phyloP scores from a whole-genome alignment of 176 grass and related monocot species.

The Poa annua region DNA sequence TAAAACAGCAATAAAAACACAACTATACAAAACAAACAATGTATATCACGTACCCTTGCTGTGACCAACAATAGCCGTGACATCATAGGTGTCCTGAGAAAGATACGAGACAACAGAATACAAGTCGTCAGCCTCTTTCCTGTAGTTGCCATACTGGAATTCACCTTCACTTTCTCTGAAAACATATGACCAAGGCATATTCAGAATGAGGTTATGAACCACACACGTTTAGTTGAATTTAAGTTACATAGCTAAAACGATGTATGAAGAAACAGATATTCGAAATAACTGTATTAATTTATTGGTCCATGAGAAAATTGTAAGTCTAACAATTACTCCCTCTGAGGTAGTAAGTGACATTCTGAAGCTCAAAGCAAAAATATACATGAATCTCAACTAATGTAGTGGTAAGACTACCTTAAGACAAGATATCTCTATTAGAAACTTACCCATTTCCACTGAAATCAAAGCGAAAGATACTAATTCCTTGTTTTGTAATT shows the following conservation, averaged over 20 bases:
- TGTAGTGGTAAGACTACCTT: not conserved
- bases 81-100: conserved; percentile 61
- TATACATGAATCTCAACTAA: not conserved
- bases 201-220: conserved; percentile 18
- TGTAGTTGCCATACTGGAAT: conserved; percentile 75
- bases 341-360: not conserved
- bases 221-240: not conserved
- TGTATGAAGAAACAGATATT: conserved; percentile 2
- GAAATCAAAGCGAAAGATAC: conserved; percentile 86
- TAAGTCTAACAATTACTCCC: not conserved
- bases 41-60: conserved; percentile 68
- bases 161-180: conserved; percentile 77
- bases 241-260: not conserved
- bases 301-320: not conserved
- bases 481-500: conserved; percentile 64
- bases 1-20: conserved; percentile 1
- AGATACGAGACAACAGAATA: conserved; percentile 58
- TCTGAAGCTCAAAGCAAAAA: conserved; percentile 12
- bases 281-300: not conserved
- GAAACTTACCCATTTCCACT: conserved; percentile 86
- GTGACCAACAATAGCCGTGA: conserved; percentile 70
- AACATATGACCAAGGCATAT: not conserved
- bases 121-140: conserved; percentile 69
- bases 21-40: not conserved
- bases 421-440: conserved; percentile 25